phyloP scores from a whole-genome alignment of 352 stramenopile genomes.

The Pythium sp. region DNA sequence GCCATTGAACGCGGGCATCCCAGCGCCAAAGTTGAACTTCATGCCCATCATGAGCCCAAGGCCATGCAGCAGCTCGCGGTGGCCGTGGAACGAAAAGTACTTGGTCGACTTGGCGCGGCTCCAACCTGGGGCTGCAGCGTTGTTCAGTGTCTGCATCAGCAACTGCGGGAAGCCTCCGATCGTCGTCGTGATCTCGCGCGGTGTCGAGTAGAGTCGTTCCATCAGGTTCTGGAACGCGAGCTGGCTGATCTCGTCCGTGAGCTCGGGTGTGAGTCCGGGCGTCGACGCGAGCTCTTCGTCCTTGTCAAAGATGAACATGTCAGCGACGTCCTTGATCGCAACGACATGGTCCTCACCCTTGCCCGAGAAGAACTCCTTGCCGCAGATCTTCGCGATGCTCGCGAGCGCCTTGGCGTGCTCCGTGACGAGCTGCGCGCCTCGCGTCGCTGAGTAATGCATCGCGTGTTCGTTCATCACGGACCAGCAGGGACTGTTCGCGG shows the following conservation, averaged over 20 bases:
- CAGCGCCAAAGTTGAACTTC: slow-evolving; percentile 69
- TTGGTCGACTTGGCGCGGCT: slow-evolving; percentile 40
- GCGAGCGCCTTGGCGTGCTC: slow-evolving; percentile 42
- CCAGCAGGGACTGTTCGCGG: slow-evolving; percentile 65
- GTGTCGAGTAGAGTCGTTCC: slow-evolving; percentile 68
- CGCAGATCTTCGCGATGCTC: slow-evolving; percentile 40
- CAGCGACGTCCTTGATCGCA: slow-evolving; percentile 69
- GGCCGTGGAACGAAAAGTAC: slow-evolving; percentile 78
- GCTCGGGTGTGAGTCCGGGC: slow-evolving; percentile 41
- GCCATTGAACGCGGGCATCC: slow-evolving; percentile 56
- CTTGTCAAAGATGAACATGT: slow-evolving; percentile 73
- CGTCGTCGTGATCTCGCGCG: slow-evolving; percentile 57
- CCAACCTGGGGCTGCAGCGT: slow-evolving; percentile 29
- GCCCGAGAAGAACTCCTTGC: slow-evolving; percentile 41
- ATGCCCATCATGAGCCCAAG: slow-evolving; percentile 78
- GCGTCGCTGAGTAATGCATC: slow-evolving; percentile 37
- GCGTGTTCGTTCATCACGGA: slow-evolving; percentile 49
- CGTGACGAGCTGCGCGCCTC: slow-evolving; percentile 37
- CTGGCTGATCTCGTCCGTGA: slow-evolving; percentile 43
- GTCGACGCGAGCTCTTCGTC: slow-evolving; percentile 52
- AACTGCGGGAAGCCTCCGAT: slow-evolving; percentile 70
- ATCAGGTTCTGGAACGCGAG: slow-evolving; percentile 75
- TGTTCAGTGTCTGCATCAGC: slow-evolving; percentile 59
- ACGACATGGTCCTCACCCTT: slow-evolving; percentile 36
- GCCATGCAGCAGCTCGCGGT: slow-evolving; percentile 77